phyloP scores from a whole-genome alignment of 2,329 filamentous ascomycete genomes.

The Sclerotinia borealis region DNA sequence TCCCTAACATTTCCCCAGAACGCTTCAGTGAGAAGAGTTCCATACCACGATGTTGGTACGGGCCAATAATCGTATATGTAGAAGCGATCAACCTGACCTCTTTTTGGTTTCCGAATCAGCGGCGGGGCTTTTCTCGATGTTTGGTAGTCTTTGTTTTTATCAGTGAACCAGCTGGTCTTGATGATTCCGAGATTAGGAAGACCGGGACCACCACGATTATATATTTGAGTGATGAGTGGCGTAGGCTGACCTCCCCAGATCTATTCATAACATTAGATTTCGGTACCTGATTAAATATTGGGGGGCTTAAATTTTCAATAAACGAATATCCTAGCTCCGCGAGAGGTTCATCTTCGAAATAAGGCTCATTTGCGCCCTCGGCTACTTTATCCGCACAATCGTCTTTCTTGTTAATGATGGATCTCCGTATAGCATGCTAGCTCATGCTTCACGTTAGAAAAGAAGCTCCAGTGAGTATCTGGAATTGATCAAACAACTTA shows the following conservation, averaged over 20 bases:
- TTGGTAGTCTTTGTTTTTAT: background rate
- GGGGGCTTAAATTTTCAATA: background rate
- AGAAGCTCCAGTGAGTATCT: background rate
- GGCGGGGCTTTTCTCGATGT: background rate
- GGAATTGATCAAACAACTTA: background rate
- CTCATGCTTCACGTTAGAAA: background rate
- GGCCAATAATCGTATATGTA: slow-evolving; percentile 1
- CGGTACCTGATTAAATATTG: background rate
- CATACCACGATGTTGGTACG: background rate
- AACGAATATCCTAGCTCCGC: slow-evolving; percentile 5
- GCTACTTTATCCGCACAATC: background rate
- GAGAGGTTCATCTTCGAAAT: slow-evolving; percentile 5
- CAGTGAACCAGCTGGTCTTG: slow-evolving; percentile 1
- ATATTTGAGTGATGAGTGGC: background rate
- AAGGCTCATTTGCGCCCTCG: slow-evolving; percentile 1
- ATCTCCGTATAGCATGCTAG: background rate
- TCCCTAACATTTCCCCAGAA: background rate
- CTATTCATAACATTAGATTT: background rate
- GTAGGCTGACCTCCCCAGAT: background rate
- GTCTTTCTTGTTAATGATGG: background rate
- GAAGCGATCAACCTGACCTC: background rate
- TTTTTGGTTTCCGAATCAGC: background rate
- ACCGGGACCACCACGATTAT: slow-evolving; percentile 2
- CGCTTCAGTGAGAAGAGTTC: background rate
- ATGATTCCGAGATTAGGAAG: background rate